A percentile compares a stretch with the other conserved stretches of the same genome.
Conservation (phyloP, 345 rosid genomes). For the Sisymbrium altissimum region DNA sequence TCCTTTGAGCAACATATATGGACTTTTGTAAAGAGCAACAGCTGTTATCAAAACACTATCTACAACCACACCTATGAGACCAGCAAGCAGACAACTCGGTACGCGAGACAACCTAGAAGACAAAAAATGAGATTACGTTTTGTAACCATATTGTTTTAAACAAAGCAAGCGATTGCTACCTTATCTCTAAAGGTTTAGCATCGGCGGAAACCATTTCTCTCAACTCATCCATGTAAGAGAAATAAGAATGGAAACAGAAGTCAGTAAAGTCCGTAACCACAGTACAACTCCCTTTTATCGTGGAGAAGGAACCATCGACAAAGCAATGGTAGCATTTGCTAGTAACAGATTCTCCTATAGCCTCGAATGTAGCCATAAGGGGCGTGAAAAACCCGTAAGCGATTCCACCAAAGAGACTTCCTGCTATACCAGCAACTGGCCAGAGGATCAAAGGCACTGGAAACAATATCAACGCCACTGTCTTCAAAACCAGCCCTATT, state of each 20-base stretch:
- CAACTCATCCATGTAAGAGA: slow-evolving; percentile 85
- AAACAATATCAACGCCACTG: slow-evolving; percentile 45
- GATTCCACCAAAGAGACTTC: slow-evolving; percentile 69
- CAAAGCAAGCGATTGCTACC: slow-evolving; percentile 36
- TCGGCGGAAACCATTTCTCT: slow-evolving; percentile 46
- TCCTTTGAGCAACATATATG: slow-evolving; percentile 75
- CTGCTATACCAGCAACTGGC: slow-evolving; percentile 59
- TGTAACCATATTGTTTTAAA: neutral
- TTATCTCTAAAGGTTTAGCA: slow-evolving; percentile 58
- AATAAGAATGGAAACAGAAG: slow-evolving; percentile 89
- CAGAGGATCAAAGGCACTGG: slow-evolving; percentile 70
- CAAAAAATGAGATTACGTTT: neutral
- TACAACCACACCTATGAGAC: slow-evolving; percentile 57
- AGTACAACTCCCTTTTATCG: slow-evolving; percentile 64
- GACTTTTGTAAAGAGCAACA: slow-evolving; percentile 79
- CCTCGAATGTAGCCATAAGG: slow-evolving; percentile 74
- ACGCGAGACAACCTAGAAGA: slow-evolving; percentile 50
- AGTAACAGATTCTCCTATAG: slow-evolving; percentile 54
- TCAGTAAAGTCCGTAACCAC: slow-evolving; percentile 71
- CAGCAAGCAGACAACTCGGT: slow-evolving; percentile 65
- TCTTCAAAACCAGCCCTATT: slow-evolving; percentile 68
- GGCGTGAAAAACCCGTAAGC: slow-evolving; percentile 79
- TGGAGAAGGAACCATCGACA: slow-evolving; percentile 63
- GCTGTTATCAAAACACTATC: slow-evolving; percentile 55
- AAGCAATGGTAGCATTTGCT: slow-evolving; percentile 74